Evolutionary conservation across 495 filamentous ascomycete species (phyloP), one percentile per base, ranked within the genome.

Genomic region (Lasiosphaeria hispida): DNA sequence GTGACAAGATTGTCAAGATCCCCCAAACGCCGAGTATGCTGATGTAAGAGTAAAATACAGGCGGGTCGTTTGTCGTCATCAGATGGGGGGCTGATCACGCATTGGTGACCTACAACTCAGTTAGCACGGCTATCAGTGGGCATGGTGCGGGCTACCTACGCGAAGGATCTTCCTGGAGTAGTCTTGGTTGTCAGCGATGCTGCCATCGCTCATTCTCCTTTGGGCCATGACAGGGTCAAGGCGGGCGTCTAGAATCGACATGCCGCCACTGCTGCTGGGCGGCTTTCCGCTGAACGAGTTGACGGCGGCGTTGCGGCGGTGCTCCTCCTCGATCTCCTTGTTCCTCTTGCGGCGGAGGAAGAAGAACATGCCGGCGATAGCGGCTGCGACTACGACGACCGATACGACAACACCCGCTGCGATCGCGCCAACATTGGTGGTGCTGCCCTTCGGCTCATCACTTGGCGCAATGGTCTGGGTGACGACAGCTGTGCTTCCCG

Each of bases 101-200:
- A 63, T 83, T 83, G 71, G 79, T 83, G 55, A 83, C 81, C 81
- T 83, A 57, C 0, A 18, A 35, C 34, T 10, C 0, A 33, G 59
- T 77, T 62, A 75, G 74, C 64, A 34, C 4, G 0, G 4, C 23
- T 15, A 17, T 7, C 10, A 10, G 17, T 49, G 33, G 58, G 10
- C 11, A n/a, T 7, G 17, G 6, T 15, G 34, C 10, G 5, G 14
- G 55, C 41, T 3, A 73, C 81, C 55, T 77, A 94, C 94, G 85
- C 94, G 90, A 69, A 98, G 80, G 71, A 98, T 96, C 67, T 88
- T 88, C 72, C 94, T 84, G 57, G 94, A 97, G 75, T 97, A 98
- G 73, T 97, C 94, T 71, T 95, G 85, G 74, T 96, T 94, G 70
- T 98, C 95, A 63, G 92, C 93, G 69, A 98, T 97, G 75, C 93